Evolutionary conservation across 345 rosid genomes (phyloP).

Genomic region (Moricandia arvensis): DNA sequence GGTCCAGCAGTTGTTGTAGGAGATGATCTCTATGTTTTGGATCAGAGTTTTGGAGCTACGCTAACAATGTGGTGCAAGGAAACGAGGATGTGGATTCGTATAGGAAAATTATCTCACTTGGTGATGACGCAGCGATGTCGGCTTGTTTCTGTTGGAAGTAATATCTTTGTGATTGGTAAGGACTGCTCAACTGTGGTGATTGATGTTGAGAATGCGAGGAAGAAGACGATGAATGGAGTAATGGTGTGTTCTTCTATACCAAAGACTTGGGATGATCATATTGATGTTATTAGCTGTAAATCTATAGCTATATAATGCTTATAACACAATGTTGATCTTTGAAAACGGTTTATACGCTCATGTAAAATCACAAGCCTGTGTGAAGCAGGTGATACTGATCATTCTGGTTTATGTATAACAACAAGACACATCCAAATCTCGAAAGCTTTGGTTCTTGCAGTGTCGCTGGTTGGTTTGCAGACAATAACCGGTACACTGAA

Average conservation of each 20-base stretch:
- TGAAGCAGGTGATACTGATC: not conserved
- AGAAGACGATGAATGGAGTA: constrained; percentile 43
- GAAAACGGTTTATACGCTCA: not conserved
- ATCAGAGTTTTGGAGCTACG: constrained; percentile 70
- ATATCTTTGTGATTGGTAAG: constrained; percentile 62
- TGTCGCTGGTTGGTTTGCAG: not conserved
- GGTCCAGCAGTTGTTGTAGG: constrained; percentile 77
- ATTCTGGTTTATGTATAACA: too few relatives aligned
- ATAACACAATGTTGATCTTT: not conserved
- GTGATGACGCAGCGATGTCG: constrained; percentile 68
- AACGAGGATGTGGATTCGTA: constrained; percentile 55
- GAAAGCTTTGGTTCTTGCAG: too few relatives aligned
- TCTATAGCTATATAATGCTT: constrained; percentile 50
- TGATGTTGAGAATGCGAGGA: constrained; percentile 50
- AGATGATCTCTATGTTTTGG: constrained; percentile 66
- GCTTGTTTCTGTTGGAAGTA: constrained; percentile 63
- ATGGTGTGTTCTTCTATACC: constrained; percentile 71
- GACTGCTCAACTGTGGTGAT: constrained; percentile 67
- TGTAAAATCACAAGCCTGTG: not conserved
- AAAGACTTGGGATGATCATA: constrained; percentile 42
- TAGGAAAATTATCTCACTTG: constrained; percentile 62
- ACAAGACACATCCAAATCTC: too few relatives aligned
- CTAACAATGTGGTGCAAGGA: constrained; percentile 67
- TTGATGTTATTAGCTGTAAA: constrained; percentile 38
- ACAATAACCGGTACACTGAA: not conserved